Evolutionary conservation across 441 rosid species (phyloP), one percentile per base, ranked within the genome.

Genomic region (Euphorbia corollata): DNA sequence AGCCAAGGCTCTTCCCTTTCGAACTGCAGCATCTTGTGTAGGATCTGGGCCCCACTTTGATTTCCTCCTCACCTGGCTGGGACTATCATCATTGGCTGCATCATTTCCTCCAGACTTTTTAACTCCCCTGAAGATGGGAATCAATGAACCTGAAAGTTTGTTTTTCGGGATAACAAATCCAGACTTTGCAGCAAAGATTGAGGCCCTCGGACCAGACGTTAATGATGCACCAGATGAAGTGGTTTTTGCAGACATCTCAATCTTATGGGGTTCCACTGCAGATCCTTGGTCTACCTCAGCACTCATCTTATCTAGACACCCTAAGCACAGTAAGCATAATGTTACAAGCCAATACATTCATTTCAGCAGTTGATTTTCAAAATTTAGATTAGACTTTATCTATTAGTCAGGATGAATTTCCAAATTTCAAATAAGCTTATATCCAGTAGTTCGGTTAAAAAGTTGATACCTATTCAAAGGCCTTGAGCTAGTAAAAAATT

Each of bases 101-200:
- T 74, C 83, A 63, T 65, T 55, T 38, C 81, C 74, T 63, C 79
- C 84, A 1, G 68, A 62, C 68, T 80, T 80, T 68, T 85, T 89
- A 65, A 77, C 80, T 24, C 87, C 94, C 77, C 76, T 82, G 51
- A 78, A 82, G 61, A 82, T 78, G 5, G 97, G 96, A 65, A 91
- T 84, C 73, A 94, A 45, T 6, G 97, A 91, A 59, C 97, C 97
- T 0, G 95, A 87, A 41, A 91, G 76, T 63, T 89, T 94, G 75
- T 91, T 94, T 74, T 88, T 94, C 15, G 99, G 97, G 66, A 94
- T 94, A 62, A 94, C 91, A 67, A 88, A 90, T 34, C 95, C 92
- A 19, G 88, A 74, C 69, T 87, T 90, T 13, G 86, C 75, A 43
- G 85, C 88, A 65, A 88, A 90, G 77, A 81, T 83, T 30, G 97